phyloP scores from a whole-genome alignment of 2,329 filamentous ascomycete species.

The Paracoccidioides brasiliensis region DNA sequence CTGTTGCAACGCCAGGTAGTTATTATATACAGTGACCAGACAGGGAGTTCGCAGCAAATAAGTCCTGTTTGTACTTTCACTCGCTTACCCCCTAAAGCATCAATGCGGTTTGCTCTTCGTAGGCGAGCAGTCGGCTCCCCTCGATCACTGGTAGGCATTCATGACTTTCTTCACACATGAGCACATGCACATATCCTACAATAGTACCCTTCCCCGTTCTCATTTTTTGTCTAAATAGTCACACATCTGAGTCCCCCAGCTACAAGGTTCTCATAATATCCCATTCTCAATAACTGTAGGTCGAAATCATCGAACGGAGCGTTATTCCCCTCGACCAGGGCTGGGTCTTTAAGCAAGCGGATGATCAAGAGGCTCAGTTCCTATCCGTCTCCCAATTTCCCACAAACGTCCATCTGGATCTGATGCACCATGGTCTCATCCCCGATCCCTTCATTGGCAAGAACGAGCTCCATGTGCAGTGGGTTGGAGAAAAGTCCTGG shows the following conservation, averaged over 20 bases:
- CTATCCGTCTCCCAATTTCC: constrained; percentile 20
- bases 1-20: no score
- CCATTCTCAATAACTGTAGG: constrained; percentile 6
- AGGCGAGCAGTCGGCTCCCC: no score
- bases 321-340: constrained; percentile 12
- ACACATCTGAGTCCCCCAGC: background rate
- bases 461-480: constrained; percentile 20
- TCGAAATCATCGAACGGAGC: constrained; percentile 7
- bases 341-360: constrained; percentile 19
- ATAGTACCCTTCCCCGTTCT: no score
- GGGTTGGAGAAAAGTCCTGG: constrained; percentile 22
- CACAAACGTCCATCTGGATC: constrained; percentile 22
- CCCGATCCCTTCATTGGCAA: constrained; percentile 18
- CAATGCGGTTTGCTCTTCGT: no score
- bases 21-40: no score
- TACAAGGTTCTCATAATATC: background rate
- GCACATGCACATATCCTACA: no score
- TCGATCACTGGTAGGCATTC: no score
- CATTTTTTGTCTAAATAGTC: no score
- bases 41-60: no score
- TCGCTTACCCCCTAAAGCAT: no score
- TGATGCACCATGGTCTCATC: constrained; percentile 17
- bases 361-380: constrained; percentile 15
- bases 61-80: no score
- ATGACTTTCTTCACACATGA: no score